Percentiles rank a stretch among this genome's conserved stretches.
phyloP scores from a whole-genome alignment of 1,139 yeast species.

The Suhomyces ambrosiae region DNA sequence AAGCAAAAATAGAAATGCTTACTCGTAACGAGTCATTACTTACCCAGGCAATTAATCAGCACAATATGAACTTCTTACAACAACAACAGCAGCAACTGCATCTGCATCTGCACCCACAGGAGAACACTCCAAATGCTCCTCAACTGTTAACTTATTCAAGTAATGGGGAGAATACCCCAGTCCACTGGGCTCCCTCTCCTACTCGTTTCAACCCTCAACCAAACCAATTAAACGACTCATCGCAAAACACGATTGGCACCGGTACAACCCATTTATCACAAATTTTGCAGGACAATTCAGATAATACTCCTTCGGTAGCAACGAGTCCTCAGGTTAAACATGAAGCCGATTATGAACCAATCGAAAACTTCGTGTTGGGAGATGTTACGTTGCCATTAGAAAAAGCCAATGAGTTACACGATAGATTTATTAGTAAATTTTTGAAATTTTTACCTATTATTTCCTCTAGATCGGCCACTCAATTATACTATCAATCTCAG shows the following conservation, averaged over 20 bases:
- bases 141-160: conserved; percentile 2
- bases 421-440: conserved; percentile 63
- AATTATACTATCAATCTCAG: conserved; percentile 80
- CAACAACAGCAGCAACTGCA: conserved; percentile 22
- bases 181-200: conserved; percentile 8
- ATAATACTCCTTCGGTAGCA: conserved; percentile 27
- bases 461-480: conserved; percentile 70
- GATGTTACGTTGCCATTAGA: conserved; percentile 66
- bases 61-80: conserved; percentile 37
- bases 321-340: conserved; percentile 12
- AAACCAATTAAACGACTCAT: conserved; percentile 14
- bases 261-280: conserved; percentile 16
- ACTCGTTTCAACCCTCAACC: conserved; percentile 2
- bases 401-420: conserved; percentile 74
- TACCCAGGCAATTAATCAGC: conserved; percentile 60
- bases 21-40: conserved; percentile 70
- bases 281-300: conserved; percentile 27
- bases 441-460: conserved; percentile 81
- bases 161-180: conserved; percentile 7
- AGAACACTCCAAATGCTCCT: background rate
- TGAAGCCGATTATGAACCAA: conserved; percentile 22
- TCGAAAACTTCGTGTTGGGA: conserved; percentile 71
- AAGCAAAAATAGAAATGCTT: conserved; percentile 73
- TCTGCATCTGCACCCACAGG: conserved; percentile 12
- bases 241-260: conserved; percentile 5